phyloP scores from a whole-genome alignment of 306 rosid genomes.

The Castanea sativa region DNA sequence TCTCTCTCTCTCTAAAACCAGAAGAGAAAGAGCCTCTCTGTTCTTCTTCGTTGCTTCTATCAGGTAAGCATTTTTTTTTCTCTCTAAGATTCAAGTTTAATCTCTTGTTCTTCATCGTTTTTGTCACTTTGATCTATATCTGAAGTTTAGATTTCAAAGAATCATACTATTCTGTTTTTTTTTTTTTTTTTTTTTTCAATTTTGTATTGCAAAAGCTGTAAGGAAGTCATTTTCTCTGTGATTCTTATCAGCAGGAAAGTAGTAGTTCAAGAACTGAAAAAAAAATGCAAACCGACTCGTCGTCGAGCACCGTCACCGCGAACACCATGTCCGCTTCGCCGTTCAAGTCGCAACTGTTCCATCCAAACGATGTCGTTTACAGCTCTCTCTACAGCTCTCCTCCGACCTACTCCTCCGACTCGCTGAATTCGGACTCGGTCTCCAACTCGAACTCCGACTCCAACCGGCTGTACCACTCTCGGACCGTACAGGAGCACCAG shows the following conservation, averaged over 20 bases:
- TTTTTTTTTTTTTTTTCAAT: no score
- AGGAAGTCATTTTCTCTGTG: not conserved
- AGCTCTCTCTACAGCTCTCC: constrained; percentile 43
- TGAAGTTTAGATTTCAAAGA: no score
- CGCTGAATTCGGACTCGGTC: not conserved
- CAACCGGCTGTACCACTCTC: constrained; percentile 38
- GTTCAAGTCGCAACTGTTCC: constrained; percentile 28
- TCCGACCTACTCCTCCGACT: constrained; percentile 7
- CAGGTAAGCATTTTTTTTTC: constrained; percentile 17
- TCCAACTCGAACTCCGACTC: constrained; percentile 16
- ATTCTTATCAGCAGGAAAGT: constrained; percentile 3
- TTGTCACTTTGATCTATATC: no score
- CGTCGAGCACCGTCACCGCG: constrained; percentile 33
- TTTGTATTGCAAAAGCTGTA: no score
- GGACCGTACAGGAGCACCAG: constrained; percentile 68
- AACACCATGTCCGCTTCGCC: constrained; percentile 5
- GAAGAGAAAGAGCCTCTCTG: not conserved
- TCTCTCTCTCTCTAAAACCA: not conserved
- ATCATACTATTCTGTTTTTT: no score
- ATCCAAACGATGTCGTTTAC: constrained; percentile 25
- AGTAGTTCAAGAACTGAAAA: not conserved
- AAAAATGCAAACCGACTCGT: constrained; percentile 52
- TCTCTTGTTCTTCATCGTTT: no score
- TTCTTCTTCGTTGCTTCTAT: not conserved
- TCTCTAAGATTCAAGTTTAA: not conserved